Evolutionary conservation across 176 grass and related monocot species (phyloP), one percentile per base, ranked within the genome.

Genomic region (Microstegium vimineum): DNA sequence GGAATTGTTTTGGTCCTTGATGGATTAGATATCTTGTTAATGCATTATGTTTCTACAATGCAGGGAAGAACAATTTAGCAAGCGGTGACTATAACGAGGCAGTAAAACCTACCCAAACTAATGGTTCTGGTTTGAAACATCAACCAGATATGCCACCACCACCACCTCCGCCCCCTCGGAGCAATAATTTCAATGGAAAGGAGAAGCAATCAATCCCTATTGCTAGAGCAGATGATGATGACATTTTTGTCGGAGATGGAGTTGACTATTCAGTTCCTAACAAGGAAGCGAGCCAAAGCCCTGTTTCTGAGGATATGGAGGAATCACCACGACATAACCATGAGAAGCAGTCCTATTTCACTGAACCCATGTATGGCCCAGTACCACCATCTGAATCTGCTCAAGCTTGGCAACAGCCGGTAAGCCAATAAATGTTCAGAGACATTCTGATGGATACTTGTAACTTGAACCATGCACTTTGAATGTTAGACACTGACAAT

Each of bases 171-270:
- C 86, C 71, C 5, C 85, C 82, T 72, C 88, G 20, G 72, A 89
- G 64, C 46, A 90, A 78, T 75, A 93, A 87, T 77, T 74, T 72
- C 38, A 80, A 75, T 85, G 78, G 60, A 57, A 91, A 82, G 28
- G 92, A 95, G 54, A 94, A 89, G 70, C 83, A 86, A 20, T 34
- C 80, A 32, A 66, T 40, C 35, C 66, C 88, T 69, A n/a, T 84
- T 87, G 66, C 69, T 84, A 93, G 89, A 88, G 37, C 75, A 62
- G 89, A 91, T 17, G 93, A 89, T 8, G 86, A 98, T 38, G 96
- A 98, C 71, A 98, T 98, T 86, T 98, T 98, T 52, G 15, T 95
- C 49, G 89, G 96, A 76, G 96, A 95, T 84, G 93, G 96, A 71
- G 77, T 93, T 76, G 90, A 95, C 18, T 98, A 98, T 82, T 37